A percentile compares a stretch with the other conserved stretches of the same genome.
Conservation (phyloP, 2,329 filamentous ascomycete species). For the Allantophomopsis cytisporea region DNA sequence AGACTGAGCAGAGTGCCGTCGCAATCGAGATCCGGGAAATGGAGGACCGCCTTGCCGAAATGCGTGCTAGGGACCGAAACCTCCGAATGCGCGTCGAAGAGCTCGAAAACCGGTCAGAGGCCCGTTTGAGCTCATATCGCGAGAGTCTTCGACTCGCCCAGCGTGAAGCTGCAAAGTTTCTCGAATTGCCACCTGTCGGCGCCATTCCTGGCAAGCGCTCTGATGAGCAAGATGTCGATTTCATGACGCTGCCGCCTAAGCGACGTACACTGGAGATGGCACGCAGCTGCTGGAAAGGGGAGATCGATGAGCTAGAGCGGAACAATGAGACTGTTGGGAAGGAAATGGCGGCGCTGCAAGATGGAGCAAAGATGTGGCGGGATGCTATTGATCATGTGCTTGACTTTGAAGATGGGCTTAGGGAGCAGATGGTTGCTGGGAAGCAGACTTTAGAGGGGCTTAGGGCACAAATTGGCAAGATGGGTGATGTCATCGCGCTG, state of each 20-base stretch:
- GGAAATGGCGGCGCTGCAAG: slow-evolving; percentile 51
- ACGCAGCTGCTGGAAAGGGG: slow-evolving; percentile 54
- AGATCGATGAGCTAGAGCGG: slow-evolving; percentile 39
- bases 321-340: slow-evolving; percentile 41
- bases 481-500: slow-evolving; percentile 39
- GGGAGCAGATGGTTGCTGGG: slow-evolving; percentile 34
- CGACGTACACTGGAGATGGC: slow-evolving; percentile 59
- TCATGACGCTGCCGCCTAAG: slow-evolving; percentile 46
- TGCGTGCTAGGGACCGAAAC: slow-evolving; percentile 46
- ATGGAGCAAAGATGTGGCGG: slow-evolving; percentile 55
- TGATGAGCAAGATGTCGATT: slow-evolving; percentile 21
- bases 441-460: slow-evolving; percentile 22
- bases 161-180: slow-evolving; percentile 41
- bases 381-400: slow-evolving; percentile 43
- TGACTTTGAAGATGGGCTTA: slow-evolving; percentile 51
- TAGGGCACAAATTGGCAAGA: slow-evolving; percentile 33
- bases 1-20: slow-evolving; percentile 36
- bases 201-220: slow-evolving; percentile 8
- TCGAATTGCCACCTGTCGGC: slow-evolving; percentile 36
- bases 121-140: slow-evolving; percentile 58
- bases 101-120: slow-evolving; percentile 51
- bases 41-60: slow-evolving; percentile 46
- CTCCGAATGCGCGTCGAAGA: slow-evolving; percentile 47
- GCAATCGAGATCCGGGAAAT: slow-evolving; percentile 51
- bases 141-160: slow-evolving; percentile 55